Conservation (phyloP, 768 basidiomycete genomes). For the Trametopsis cervina region DNA sequence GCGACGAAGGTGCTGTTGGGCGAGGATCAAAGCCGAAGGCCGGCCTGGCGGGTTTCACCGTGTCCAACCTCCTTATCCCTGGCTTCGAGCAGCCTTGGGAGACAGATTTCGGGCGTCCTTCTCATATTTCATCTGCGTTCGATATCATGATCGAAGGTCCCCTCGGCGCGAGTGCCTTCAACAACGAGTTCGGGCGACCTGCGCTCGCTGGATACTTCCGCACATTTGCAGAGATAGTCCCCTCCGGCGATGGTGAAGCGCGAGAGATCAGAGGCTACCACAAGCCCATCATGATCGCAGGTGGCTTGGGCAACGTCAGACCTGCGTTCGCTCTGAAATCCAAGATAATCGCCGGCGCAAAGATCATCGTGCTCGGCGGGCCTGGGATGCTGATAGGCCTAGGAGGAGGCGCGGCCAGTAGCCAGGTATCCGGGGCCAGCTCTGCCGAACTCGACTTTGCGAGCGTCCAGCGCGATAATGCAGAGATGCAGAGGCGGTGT, state of each 20-base stretch:
- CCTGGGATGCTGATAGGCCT: slow-evolving; percentile 95
- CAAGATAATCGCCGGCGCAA: slow-evolving; percentile 71
- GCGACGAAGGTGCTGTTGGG: slow-evolving; percentile 96
- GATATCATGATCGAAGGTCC: slow-evolving; percentile 98
- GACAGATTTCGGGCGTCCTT: slow-evolving; percentile 82
- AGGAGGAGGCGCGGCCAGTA: slow-evolving; percentile 94
- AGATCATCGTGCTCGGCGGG: slow-evolving; percentile 89
- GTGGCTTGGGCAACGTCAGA: slow-evolving; percentile 91
- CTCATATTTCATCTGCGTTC: slow-evolving; percentile 86
- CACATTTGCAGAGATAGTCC: slow-evolving; percentile 80
- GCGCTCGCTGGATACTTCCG: slow-evolving; percentile 92
- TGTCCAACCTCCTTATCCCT: slow-evolving; percentile 89
- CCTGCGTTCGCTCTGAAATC: slow-evolving; percentile 77
- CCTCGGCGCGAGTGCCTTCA: slow-evolving; percentile 91
- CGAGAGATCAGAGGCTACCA: slow-evolving; percentile 89
- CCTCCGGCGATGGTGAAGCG: slow-evolving; percentile 40
- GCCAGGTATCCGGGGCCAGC: slow-evolving; percentile 84
- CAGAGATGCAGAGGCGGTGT: slow-evolving; percentile 95
- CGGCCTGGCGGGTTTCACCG: slow-evolving; percentile 87
- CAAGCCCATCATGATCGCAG: slow-evolving; percentile 99
- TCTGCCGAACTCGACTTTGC: slow-evolving; percentile 95
- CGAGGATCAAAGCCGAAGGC: slow-evolving; percentile 95
- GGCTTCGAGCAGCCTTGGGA: slow-evolving; percentile 95
- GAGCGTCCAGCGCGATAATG: slow-evolving; percentile 95
- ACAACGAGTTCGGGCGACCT: slow-evolving; percentile 97